phyloP scores from a whole-genome alignment of 352 stramenopile species.

The Phytopythium montanum region DNA sequence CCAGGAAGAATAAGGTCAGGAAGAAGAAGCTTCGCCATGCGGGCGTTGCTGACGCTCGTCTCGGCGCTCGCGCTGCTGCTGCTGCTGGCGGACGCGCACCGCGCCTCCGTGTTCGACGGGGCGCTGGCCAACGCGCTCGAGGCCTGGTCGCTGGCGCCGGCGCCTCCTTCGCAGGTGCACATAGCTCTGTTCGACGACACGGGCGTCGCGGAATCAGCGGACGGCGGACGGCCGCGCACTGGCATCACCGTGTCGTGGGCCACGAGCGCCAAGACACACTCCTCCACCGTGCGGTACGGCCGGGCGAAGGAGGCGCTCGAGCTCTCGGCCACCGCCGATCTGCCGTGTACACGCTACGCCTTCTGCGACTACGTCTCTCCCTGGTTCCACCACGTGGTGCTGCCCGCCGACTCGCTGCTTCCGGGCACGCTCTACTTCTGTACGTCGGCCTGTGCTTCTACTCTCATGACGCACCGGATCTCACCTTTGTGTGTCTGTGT shows the following conservation, averaged over 20 bases:
- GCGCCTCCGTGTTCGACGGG: constrained; percentile 23
- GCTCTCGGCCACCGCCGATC: constrained; percentile 18
- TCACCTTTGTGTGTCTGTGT: constrained; percentile 8
- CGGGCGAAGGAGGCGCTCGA: constrained; percentile 21
- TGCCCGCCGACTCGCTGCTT: constrained; percentile 40
- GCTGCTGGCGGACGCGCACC: constrained; percentile 13
- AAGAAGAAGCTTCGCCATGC: neutral
- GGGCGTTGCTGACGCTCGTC: neutral
- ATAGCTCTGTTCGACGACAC: constrained; percentile 37
- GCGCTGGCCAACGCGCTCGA: constrained; percentile 1
- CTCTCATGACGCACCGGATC: neutral
- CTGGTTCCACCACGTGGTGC: constrained; percentile 70
- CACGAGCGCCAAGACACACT: constrained; percentile 29
- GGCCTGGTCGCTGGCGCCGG: constrained; percentile 3
- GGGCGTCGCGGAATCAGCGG: constrained; percentile 4
- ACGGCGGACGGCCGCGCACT: constrained; percentile 9
- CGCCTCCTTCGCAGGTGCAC: constrained; percentile 39
- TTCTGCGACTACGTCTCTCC: constrained; percentile 80
- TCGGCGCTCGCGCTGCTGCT: constrained; percentile 17
- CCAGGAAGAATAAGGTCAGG: neutral
- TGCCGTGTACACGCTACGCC: constrained; percentile 49
- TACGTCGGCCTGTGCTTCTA: constrained; percentile 19
- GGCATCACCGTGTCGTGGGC: constrained; percentile 64
- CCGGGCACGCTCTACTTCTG: constrained; percentile 70
- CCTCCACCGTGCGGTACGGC: constrained; percentile 54